phyloP scores from a whole-genome alignment of 2,329 filamentous ascomycete genomes.

The Aspergillus fumigatiaffinis region DNA sequence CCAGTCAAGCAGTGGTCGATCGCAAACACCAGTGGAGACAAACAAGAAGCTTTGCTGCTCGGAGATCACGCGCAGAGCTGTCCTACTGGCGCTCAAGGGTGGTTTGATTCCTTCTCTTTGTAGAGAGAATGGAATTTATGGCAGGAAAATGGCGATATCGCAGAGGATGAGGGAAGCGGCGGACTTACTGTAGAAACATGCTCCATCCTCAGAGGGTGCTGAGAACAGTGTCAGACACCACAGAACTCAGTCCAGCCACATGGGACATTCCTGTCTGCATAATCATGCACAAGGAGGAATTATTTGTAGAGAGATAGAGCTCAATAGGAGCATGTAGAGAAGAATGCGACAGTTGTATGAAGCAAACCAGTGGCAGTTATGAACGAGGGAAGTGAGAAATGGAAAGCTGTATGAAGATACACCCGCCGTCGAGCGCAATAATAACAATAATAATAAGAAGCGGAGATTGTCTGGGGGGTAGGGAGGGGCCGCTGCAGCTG shows the following conservation, averaged over 20 bases:
- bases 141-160: not conserved
- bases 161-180: slow-evolving; percentile 1
- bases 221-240: slow-evolving; percentile 29
- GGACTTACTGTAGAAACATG: slow-evolving; percentile 39
- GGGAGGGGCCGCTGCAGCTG: not conserved
- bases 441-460: not conserved
- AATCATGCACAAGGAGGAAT: slow-evolving; percentile 19
- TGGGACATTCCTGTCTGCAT: slow-evolving; percentile 32
- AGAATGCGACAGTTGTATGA: slow-evolving; percentile 12
- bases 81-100: not conserved
- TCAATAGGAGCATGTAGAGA: slow-evolving; percentile 9
- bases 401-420: not conserved
- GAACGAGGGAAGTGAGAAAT: not conserved
- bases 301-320: slow-evolving; percentile 2
- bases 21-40: not conserved
- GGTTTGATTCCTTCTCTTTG: not conserved
- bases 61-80: not conserved
- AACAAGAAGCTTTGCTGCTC: not conserved
- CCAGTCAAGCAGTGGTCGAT: not conserved
- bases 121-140: not conserved
- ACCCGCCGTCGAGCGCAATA: not conserved
- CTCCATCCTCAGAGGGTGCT: slow-evolving; percentile 34
- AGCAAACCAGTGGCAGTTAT: not conserved
- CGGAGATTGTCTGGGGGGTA: not conserved
- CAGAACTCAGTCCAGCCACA: slow-evolving; percentile 29